Percentiles rank a stretch among this genome's conserved stretches.
Conservation (phyloP, 768 basidiomycete species). For the Trametes punicea region DNA sequence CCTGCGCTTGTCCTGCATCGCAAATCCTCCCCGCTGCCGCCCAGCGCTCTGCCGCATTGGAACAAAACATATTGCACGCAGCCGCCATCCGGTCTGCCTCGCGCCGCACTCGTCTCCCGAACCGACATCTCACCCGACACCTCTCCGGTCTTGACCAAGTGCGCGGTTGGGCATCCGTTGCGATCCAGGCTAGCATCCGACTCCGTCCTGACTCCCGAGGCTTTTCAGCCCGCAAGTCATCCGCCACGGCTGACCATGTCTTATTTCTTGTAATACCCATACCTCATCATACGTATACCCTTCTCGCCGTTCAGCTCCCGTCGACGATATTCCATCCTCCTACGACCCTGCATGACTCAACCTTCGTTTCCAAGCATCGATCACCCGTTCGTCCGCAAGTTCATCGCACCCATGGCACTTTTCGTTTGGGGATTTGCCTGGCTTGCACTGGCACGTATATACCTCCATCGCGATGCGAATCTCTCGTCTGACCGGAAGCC, state of each 20-base stretch:
- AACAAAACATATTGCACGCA: not conserved
- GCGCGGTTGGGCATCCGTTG: not conserved
- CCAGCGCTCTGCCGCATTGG: not conserved
- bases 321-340: not conserved
- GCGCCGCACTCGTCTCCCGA: not conserved
- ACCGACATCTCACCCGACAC: not conserved
- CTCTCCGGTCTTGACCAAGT: not conserved
- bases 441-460: slow-evolving; percentile 3
- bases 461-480: too few species aligned
- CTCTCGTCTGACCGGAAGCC: too few species aligned
- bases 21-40: not conserved
- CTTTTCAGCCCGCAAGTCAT: not conserved
- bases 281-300: not conserved
- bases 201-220: not conserved
- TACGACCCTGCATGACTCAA: slow-evolving; percentile 10
- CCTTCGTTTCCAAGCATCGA: not conserved
- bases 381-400: not conserved
- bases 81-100: not conserved
- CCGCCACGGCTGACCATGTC: not conserved
- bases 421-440: slow-evolving; percentile 11
- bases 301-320: not conserved
- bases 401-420: slow-evolving; percentile 7
- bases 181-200: not conserved
- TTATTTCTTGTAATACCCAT: not conserved
- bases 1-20: not conserved